Conservation (phyloP, 78 protist species). For the Pigoraptor vietnamica region DNA sequence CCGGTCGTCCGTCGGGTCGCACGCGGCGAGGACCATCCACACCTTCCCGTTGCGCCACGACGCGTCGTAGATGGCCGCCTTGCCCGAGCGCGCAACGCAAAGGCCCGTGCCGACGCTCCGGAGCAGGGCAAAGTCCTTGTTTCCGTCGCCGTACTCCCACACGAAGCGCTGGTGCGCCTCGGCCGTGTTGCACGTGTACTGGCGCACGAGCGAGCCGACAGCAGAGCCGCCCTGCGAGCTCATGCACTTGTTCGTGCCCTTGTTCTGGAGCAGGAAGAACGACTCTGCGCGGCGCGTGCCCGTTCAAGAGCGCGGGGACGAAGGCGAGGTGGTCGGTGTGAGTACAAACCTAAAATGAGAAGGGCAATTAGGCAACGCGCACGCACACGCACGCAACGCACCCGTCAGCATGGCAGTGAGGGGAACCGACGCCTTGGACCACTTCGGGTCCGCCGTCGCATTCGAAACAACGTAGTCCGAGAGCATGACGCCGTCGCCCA, state of each 20-base stretch:
- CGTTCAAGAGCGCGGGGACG: too few relatives aligned
- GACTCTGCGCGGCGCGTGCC: neutral
- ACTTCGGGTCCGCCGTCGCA: neutral
- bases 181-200: neutral
- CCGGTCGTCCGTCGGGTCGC: neutral
- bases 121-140: neutral
- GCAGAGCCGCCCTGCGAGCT: neutral
- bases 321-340: too few relatives aligned
- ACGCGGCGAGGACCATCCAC: neutral
- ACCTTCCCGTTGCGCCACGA: neutral
- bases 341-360: too few relatives aligned
- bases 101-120: neutral
- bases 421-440: neutral
- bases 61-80: neutral
- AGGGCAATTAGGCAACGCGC: too few relatives aligned
- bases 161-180: neutral
- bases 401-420: neutral
- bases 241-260: neutral
- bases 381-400: neutral
- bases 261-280: neutral
- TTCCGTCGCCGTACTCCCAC: neutral
- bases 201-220: neutral
- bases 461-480: neutral
- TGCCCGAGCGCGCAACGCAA: neutral
- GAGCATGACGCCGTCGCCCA: neutral